Conservation (phyloP, 352 stramenopile genomes). For the Phytopythium cucurbitacearum region DNA sequence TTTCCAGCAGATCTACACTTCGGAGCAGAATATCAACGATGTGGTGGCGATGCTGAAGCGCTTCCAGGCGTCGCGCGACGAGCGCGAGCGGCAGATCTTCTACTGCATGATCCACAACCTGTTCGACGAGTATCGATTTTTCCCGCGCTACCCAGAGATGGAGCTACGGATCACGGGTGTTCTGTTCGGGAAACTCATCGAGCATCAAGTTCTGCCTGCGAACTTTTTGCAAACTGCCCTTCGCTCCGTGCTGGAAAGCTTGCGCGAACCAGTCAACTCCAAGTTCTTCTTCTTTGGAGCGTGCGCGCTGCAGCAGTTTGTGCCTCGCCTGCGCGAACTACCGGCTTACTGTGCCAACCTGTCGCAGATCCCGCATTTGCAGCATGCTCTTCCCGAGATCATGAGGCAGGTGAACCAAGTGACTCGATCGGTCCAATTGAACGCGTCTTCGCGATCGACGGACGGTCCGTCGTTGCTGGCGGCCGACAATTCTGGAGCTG, state of each 20-base stretch:
- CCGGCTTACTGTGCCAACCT: conserved; percentile 98
- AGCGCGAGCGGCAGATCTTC: conserved; percentile 98
- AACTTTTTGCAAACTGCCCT: conserved; percentile 98
- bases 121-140: conserved; percentile 99
- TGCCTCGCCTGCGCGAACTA: conserved; percentile 94
- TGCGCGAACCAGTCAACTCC: conserved; percentile 94
- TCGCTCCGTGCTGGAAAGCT: conserved; percentile 95
- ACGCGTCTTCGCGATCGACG: neutral
- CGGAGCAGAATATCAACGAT: conserved; percentile 97
- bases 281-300: conserved; percentile 99
- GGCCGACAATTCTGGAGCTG: neutral
- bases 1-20: conserved; percentile 99
- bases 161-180: conserved; percentile 98
- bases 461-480: conserved; percentile 14
- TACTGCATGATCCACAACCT: conserved; percentile 99
- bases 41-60: conserved; percentile 98
- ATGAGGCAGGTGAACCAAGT: conserved; percentile 87
- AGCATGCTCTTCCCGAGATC: conserved; percentile 91
- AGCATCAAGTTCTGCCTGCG: conserved; percentile 96
- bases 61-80: conserved; percentile 96
- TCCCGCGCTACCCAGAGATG: conserved; percentile 98
- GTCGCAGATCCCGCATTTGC: conserved; percentile 96
- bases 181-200: conserved; percentile 97
- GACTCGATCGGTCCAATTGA: conserved; percentile 48
- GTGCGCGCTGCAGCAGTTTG: conserved; percentile 98